A percentile compares a stretch with the other conserved stretches of the same genome.
These are phyloP conservation scores for Nicotiana tabacum DNA, from an alignment of 257 asterid species.

Conservation along the genomic window DNA sequence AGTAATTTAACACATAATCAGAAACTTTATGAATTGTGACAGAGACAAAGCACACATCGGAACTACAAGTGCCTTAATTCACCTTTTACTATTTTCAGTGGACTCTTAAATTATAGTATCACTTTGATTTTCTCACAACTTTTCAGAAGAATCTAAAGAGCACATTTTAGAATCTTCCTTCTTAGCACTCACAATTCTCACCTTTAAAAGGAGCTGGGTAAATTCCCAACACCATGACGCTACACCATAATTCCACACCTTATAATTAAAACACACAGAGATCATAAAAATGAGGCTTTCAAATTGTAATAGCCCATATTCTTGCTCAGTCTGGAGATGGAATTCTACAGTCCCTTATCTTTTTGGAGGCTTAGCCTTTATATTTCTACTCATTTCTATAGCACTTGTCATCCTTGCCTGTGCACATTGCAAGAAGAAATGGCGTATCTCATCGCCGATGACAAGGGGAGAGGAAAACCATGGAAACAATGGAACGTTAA, in stretches of 20 bases:
- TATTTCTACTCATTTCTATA: conserved; percentile 11
- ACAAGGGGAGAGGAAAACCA: not conserved
- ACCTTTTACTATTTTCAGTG: not conserved
- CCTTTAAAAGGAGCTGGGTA: not conserved
- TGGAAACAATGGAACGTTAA: not conserved
- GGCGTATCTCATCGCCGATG: not conserved
- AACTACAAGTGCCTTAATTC: not conserved
- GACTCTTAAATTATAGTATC: not conserved
- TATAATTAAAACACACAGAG: not conserved
- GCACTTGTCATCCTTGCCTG: conserved; percentile 22
- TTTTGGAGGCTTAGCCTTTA: conserved; percentile 15
- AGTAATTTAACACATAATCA: not conserved
- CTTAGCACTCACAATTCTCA: not conserved
- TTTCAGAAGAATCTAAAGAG: not conserved
- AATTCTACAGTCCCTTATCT: conserved; percentile 25
- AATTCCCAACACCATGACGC: not conserved
- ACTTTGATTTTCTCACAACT: not conserved
- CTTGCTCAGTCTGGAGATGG: conserved; percentile 16
- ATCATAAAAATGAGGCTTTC: conserved; percentile 11
- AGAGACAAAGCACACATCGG: not conserved
- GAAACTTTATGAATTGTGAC: not conserved
- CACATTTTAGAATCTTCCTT: conserved; percentile 8
- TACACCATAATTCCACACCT: not conserved
- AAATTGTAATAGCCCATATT: not conserved
- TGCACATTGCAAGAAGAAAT: not conserved